A percentile compares a stretch with the other conserved stretches of the same genome.
Evolutionary conservation across 352 stramenopile genomes (phyloP).

Genomic region (Phytophthora fragariaefolia): DNA sequence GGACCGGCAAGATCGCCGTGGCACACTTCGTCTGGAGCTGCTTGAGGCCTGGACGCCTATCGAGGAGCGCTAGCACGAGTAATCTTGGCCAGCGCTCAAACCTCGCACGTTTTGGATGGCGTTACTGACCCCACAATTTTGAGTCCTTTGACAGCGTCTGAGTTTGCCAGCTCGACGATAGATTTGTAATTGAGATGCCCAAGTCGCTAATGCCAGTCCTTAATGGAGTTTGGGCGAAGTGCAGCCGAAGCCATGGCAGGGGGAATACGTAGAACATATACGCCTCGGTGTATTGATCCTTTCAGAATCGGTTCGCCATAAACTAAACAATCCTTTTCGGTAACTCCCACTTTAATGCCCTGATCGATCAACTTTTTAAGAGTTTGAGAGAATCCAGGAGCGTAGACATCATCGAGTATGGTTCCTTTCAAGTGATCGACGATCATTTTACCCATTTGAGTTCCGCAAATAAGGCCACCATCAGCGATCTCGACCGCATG

Average conservation of each 20-base stretch:
- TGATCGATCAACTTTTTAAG: neutral
- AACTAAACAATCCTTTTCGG: neutral
- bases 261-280: neutral
- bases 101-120: neutral
- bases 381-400: neutral
- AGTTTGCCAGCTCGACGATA: neutral
- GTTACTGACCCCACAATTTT: neutral
- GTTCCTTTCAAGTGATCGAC: neutral
- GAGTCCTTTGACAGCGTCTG: neutral
- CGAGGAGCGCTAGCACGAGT: neutral
- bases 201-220: slow-evolving; percentile 12
- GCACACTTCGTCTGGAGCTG: neutral
- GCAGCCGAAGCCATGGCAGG: neutral
- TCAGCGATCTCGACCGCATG: neutral
- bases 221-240: slow-evolving; percentile 5
- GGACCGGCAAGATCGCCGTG: slow-evolving; percentile 8
- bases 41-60: neutral
- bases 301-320: neutral
- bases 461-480: neutral
- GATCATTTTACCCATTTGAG: neutral
- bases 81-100: neutral
- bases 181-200: slow-evolving; percentile 6
- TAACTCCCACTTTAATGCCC: neutral
- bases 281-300: neutral
- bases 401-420: neutral